Conservation (phyloP, 257 asterid species). For the Solanum verrucosum region DNA sequence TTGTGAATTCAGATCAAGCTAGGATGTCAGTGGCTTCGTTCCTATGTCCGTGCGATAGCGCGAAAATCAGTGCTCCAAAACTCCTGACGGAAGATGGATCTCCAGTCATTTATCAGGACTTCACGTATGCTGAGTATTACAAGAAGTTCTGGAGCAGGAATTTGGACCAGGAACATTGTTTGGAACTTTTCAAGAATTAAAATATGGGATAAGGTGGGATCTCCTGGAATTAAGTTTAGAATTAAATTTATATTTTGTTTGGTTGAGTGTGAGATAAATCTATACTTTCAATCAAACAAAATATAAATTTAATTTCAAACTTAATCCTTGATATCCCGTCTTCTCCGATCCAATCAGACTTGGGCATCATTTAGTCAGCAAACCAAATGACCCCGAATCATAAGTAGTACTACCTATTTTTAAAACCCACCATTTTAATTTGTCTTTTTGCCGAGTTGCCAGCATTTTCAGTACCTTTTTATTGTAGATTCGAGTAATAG, state of each 20-base stretch:
- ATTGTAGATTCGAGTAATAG: background rate
- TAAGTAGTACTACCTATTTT: background rate
- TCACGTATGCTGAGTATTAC: constrained; percentile 74
- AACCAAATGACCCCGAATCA: background rate
- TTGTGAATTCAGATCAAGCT: constrained; percentile 54
- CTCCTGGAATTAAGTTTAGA: background rate
- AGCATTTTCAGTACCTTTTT: background rate
- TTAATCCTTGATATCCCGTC: background rate
- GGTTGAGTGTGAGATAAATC: background rate
- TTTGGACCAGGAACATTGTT: constrained; percentile 69
- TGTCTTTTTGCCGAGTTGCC: background rate
- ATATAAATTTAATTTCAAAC: background rate
- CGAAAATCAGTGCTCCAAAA: constrained; percentile 63
- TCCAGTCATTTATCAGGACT: constrained; percentile 39
- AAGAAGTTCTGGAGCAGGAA: constrained; percentile 81
- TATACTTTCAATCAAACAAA: background rate
- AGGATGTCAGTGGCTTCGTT: constrained; percentile 82
- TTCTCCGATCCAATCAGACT: background rate
- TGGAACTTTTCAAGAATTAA: constrained; percentile 68
- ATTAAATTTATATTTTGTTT: background rate
- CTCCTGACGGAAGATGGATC: constrained; percentile 30
- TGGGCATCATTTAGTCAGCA: background rate
- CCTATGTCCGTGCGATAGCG: constrained; percentile 66
- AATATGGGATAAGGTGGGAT: background rate
- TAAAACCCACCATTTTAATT: background rate